Evolutionary conservation across 2,329 filamentous ascomycete species (phyloP), one percentile per base, ranked within the genome.

Genomic region (Fusarium clavum): DNA sequence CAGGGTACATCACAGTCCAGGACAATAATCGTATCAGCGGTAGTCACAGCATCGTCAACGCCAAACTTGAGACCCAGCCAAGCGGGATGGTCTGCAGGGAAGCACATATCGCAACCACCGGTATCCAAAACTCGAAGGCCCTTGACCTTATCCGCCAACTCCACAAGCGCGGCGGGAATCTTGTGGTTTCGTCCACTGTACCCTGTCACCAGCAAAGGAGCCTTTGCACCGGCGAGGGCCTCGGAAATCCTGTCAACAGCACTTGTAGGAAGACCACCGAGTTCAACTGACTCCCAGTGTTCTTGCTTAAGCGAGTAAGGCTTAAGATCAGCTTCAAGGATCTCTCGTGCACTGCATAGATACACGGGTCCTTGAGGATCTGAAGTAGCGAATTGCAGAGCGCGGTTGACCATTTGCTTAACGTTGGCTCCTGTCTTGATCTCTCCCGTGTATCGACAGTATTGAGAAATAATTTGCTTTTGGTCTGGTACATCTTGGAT

Each of bases 1-100:
- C 94, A 98, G 0, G 94, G 94, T 0, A 97, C 94, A 76, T 98
- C 94, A 69, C 94, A 97, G 79, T 98, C 92, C 25, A 97, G 77
- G 4, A 97, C 91, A 2, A 98, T 72, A 63, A 98, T 97, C 13
- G 94, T 88, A 77, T 98, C 95, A 1, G 94, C 93, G 1, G 88
- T 88, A 62, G 85, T 87, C 77, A 97, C 92, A 44, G 85, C 84
- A 3, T 92, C 88, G 54, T 97, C 92, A 5, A 87, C 85, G 5
- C 93, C 93, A 73, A 90, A 97, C 45, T 90, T 86, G 54, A 96
- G 79, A 4, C 94, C 91, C 14, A 93, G 77, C 82, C 88, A 93
- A 1, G 81, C 88, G 3, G 86, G 88, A 73, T 94, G 91, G 57
- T 91, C 84, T 1, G 88, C 90, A 0, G 91, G 92, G 80, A 94